These are phyloP conservation scores for Nothopassalora personata DNA, from an alignment of 2,329 filamentous ascomycete species.

Conservation along the genomic window DNA sequence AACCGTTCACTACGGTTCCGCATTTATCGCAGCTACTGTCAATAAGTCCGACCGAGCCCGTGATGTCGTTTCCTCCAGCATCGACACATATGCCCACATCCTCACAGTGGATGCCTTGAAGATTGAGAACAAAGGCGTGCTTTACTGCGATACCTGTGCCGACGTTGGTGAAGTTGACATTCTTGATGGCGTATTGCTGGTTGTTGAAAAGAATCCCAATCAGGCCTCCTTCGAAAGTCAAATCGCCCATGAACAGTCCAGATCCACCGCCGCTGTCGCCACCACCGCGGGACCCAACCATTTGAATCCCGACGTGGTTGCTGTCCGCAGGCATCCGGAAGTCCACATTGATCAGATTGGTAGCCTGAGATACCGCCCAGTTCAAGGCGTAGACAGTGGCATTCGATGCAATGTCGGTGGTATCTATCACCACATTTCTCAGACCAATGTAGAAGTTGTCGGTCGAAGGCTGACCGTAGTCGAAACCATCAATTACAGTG, in stretches of 20 bases:
- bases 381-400: conserved; percentile 22
- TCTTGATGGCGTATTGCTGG: conserved; percentile 51
- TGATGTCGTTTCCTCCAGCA: conserved; percentile 16
- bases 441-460: conserved; percentile 29
- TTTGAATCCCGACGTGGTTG: conserved; percentile 35
- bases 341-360: conserved; percentile 25
- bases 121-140: conserved; percentile 21
- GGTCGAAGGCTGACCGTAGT: conserved; percentile 22
- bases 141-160: conserved; percentile 19
- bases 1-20: conserved; percentile 16
- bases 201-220: conserved; percentile 52
- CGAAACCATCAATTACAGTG: conserved; percentile 20
- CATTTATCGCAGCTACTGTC: conserved; percentile 20
- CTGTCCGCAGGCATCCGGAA: conserved; percentile 35
- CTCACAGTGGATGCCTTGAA: conserved; percentile 24
- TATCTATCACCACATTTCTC: conserved; percentile 28
- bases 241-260: conserved; percentile 40
- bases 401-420: conserved; percentile 15
- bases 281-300: conserved; percentile 26
- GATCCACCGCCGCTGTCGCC: conserved; percentile 16
- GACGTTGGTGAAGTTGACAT: conserved; percentile 25
- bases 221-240: conserved; percentile 56
- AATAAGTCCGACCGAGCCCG: conserved; percentile 25
- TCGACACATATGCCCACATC: conserved; percentile 27
- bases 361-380: conserved; percentile 30